Conservation (phyloP, 2,329 filamentous ascomycete genomes). For the Colletotrichum musicola region DNA sequence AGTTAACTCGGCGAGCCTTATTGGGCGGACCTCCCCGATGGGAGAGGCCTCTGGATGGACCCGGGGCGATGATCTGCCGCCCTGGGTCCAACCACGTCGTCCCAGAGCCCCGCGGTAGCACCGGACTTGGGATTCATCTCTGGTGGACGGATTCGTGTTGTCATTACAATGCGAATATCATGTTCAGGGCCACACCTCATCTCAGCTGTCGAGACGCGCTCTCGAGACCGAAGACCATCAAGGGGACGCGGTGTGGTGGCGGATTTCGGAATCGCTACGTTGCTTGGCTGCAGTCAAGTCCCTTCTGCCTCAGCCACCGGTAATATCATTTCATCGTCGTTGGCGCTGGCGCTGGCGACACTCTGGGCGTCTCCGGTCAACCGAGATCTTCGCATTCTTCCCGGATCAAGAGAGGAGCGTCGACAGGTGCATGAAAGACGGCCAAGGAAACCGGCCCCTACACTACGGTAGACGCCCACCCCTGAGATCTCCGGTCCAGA, state of each 20-base stretch:
- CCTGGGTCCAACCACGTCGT: background rate
- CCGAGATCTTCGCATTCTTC: constrained; percentile 17
- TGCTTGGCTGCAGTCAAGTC: constrained; percentile 12
- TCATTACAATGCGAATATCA: too few relatives aligned
- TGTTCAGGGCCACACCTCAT: background rate
- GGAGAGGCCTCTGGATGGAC: constrained; percentile 19
- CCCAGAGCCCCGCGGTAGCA: constrained; percentile 21
- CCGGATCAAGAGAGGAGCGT: background rate
- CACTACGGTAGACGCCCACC: background rate
- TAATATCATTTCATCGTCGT: background rate
- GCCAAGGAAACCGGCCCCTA: background rate
- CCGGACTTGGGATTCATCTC: constrained; percentile 4
- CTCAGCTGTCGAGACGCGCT: constrained; percentile 6
- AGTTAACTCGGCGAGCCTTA: constrained; percentile 14
- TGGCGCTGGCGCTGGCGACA: constrained; percentile 7
- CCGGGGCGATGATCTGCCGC: constrained; percentile 24
- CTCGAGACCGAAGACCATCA: too few relatives aligned
- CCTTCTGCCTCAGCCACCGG: constrained; percentile 4
- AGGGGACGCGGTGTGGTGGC: background rate
- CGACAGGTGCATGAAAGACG: background rate
- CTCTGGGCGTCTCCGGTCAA: constrained; percentile 32
- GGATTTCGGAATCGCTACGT: background rate
- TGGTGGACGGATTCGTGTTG: too few relatives aligned
- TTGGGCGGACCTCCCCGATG: constrained; percentile 6
- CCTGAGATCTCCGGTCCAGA: constrained; percentile 12